Base-by-base conservation (phyloP, 2,329 filamentous ascomycete genomes). In the Biscogniauxia marginata region DNA sequence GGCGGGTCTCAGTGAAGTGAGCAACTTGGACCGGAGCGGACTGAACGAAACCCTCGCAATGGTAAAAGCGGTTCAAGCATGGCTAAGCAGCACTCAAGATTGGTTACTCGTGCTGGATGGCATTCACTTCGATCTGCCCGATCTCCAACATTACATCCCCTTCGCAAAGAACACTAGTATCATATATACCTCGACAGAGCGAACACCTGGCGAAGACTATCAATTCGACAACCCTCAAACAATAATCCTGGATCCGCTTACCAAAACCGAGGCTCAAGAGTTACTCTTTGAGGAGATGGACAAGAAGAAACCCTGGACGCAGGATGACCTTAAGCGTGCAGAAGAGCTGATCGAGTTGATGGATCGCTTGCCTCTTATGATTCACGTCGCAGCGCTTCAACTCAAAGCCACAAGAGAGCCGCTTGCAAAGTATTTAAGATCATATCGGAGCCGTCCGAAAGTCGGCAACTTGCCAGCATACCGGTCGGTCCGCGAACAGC, bases 61-160 rank as follows among this genome's bases (percentile, higher is more conserved):
- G 64, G 79, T 88, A 8, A 76, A 78, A 19, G 72, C 79, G 1
- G 86, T 89, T 7, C 78, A 80, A 18, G 73, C 75, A 20, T 89
- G 87, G 86, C 78, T 90, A 46, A 82, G 83, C 59, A 72, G 72
- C 19, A 80, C 80, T 19, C 75, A 83, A n/a, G 78, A 84, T 7
- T 90, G 87, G 87, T 74, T 90, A 1, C 70, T 90, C 23, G 77
- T 90, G 1, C 79, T 90, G 43, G 87, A 90, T 60, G 87, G 86
- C 1, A 78, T 89, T 22, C 81, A 79, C 43, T 87, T 88, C 57
- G 81, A 84, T 49, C 75, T 78, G 6, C 78, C 84, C 3, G 77
- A 78, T 1, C 78, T 89, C 21, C 74, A 77, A 49, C 74, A 79
- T 39, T 88, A 86, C 59, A 82, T 90, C n/a, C 87, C 87, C 0